Evolutionary conservation across 208 protist species (phyloP), one percentile per base, ranked within the genome.

Genomic region (Naegleria gruberi): DNA sequence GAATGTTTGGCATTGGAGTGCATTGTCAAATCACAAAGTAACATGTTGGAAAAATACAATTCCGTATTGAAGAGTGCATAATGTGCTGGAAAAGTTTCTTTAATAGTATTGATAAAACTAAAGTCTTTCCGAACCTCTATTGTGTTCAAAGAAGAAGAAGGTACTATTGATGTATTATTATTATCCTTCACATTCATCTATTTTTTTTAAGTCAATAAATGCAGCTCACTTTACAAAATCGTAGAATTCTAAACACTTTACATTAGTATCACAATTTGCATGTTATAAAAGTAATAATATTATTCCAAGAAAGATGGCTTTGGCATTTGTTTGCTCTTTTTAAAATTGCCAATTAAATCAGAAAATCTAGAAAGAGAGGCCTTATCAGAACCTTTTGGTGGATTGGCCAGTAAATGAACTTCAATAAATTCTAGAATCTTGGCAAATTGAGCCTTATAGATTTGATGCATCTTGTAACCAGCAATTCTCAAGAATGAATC

Each of bases 41-140:
- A 87, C 83, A 87, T 87, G 44, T 87, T 87, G 0, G 83, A 87
- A 87, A 87, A 87, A 19, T 87, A 41, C 5, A 87, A 6, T 87
- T 87, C 83, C 4, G 12, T 40, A 55, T 55, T 87, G 30, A 87
- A 87, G 12, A 87, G 37, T 0, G 43, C 6, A 41, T 87, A 87
- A 55, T 87, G 83, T 57, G 83, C 83, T 23, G 83, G 83, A 55
- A 42, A 87, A 10, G 83, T 87, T 87, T 34, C 26, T 1, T 37
- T 8, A n/a, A 87, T 23, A n/a, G 44, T 23, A 41, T 51, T n/a
- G 23, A 87, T 55, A 51, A 87, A 87, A 40, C 83, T 87, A 77
- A 77, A 77, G 8, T 77, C 65, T 77, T 77, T 77, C 17, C 30
- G 0, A 37, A 77, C 12, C 12, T 51, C 46, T 51, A 51, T n/a